Conservation (phyloP, 192 early-diverging fungal genomes). For the Physocladia obscura region DNA sequence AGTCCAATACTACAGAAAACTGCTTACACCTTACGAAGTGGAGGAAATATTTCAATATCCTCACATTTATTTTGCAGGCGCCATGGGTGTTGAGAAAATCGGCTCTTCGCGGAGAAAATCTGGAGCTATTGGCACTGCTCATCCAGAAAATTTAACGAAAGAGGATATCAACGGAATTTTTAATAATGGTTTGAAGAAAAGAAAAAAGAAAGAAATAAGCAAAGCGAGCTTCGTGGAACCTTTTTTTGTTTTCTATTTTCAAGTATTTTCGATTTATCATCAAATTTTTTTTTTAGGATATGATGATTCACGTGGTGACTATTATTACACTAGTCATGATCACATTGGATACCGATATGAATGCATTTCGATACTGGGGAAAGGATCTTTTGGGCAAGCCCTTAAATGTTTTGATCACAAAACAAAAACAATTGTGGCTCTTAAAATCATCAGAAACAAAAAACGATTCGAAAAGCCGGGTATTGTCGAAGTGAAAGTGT, state of each 20-base stretch:
- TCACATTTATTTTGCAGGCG: conserved; percentile 91
- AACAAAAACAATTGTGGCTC: conserved; percentile 24
- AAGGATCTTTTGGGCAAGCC: conserved; percentile 39
- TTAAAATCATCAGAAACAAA: conserved; percentile 49
- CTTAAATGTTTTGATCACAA: conserved; percentile 19
- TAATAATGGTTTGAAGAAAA: conserved; percentile 39
- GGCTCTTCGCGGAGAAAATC: conserved; percentile 65
- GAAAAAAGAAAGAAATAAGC: background rate
- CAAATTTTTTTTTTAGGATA: conserved; percentile 56
- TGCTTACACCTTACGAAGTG: conserved; percentile 81
- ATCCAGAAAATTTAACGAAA: conserved; percentile 35
- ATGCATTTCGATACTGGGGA: conserved; percentile 66
- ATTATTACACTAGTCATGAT: conserved; percentile 80
- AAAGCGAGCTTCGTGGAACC: background rate
- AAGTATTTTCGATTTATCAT: no score
- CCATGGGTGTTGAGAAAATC: conserved; percentile 55
- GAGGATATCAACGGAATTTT: conserved; percentile 42
- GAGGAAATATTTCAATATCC: conserved; percentile 82
- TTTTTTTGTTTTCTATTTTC: no score
- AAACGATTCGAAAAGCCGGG: conserved; percentile 34
- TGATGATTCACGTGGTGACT: conserved; percentile 96
- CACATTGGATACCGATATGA: conserved; percentile 94
- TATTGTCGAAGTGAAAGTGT: conserved; percentile 65
- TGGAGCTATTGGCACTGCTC: conserved; percentile 50
- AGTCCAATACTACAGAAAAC: conserved; percentile 44